These are phyloP conservation scores for Juncus inflexus DNA, from an alignment of 176 grass and related monocot species.

Conservation along the genomic window DNA sequence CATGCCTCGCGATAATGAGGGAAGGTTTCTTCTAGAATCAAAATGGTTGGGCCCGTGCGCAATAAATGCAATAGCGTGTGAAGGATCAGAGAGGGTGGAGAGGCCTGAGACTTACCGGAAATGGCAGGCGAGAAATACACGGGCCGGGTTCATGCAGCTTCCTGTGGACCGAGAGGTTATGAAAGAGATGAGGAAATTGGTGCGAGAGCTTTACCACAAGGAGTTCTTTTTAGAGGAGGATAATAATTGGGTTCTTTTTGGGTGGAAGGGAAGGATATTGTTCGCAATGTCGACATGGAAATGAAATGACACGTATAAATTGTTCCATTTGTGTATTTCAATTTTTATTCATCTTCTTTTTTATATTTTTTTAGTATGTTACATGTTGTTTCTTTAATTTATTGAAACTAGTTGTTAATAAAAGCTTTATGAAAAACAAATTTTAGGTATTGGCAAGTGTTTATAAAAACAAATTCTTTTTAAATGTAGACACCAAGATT, in stretches of 20 bases:
- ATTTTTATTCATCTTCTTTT: not conserved
- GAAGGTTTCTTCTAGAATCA: slow-evolving; percentile 27
- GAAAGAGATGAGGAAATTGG: not conserved
- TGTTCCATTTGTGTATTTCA: not conserved
- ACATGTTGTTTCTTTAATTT: no score
- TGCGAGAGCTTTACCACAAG: slow-evolving; percentile 17
- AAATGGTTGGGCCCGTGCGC: slow-evolving; percentile 1
- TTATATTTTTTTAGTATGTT: no score
- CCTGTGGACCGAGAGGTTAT: slow-evolving; percentile 19
- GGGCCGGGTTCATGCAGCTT: slow-evolving; percentile 28
- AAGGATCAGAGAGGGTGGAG: slow-evolving; percentile 34
- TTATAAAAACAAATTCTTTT: no score
- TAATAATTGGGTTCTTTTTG: slow-evolving; percentile 32
- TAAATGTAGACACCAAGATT: no score
- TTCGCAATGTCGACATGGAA: slow-evolving; percentile 34
- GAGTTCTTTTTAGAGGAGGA: slow-evolving; percentile 33
- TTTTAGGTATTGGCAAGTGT: no score
- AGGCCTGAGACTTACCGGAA: slow-evolving; percentile 37
- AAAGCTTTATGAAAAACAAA: no score
- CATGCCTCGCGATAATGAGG: slow-evolving; percentile 27
- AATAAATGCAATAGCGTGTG: slow-evolving; percentile 34
- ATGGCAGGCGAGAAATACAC: slow-evolving; percentile 27
- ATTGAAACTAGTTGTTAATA: no score
- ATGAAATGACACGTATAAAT: slow-evolving; percentile 11
- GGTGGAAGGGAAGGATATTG: slow-evolving; percentile 35